Percentiles rank a stretch among this genome's conserved stretches.
phyloP scores from a whole-genome alignment of 108 stramenopile species.

The Conticribra weissflogii region DNA sequence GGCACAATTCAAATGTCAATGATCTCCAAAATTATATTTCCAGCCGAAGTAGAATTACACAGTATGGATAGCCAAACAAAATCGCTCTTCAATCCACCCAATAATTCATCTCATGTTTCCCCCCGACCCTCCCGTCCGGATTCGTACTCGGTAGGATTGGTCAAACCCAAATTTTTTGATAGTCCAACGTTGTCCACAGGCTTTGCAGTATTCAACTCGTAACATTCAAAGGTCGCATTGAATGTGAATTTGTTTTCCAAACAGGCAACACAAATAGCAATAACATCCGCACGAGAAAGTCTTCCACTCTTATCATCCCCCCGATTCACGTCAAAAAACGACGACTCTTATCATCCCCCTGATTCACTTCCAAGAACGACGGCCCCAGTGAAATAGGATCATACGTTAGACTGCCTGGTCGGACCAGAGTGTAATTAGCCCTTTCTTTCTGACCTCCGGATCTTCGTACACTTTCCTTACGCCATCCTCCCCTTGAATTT shows the following conservation, averaged over 20 bases:
- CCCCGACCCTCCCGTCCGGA: slow-evolving; percentile 68
- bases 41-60: neutral
- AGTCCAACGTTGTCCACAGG: slow-evolving; percentile 64
- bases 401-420: slow-evolving; percentile 84
- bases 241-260: slow-evolving; percentile 43
- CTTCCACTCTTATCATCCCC: slow-evolving; percentile 82
- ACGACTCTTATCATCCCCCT: slow-evolving; percentile 77
- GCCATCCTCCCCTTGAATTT: slow-evolving; percentile 80
- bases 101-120: slow-evolving; percentile 60
- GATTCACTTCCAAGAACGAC: slow-evolving; percentile 70
- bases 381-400: slow-evolving; percentile 54
- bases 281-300: slow-evolving; percentile 76
- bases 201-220: slow-evolving; percentile 70
- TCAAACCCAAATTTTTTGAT: slow-evolving; percentile 63
- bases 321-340: slow-evolving; percentile 75
- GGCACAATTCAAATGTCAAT: no score
- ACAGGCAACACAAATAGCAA: slow-evolving; percentile 64
- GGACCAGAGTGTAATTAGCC: slow-evolving; percentile 76
- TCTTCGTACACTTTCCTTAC: slow-evolving; percentile 67
- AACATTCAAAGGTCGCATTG: slow-evolving; percentile 81
- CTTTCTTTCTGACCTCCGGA: slow-evolving; percentile 14
- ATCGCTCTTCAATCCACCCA: slow-evolving; percentile 64
- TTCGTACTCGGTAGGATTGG: slow-evolving; percentile 28
- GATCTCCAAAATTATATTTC: no score
- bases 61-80: neutral